Conservation (phyloP, 768 basidiomycete genomes). For the Suillus ampliporus region DNA sequence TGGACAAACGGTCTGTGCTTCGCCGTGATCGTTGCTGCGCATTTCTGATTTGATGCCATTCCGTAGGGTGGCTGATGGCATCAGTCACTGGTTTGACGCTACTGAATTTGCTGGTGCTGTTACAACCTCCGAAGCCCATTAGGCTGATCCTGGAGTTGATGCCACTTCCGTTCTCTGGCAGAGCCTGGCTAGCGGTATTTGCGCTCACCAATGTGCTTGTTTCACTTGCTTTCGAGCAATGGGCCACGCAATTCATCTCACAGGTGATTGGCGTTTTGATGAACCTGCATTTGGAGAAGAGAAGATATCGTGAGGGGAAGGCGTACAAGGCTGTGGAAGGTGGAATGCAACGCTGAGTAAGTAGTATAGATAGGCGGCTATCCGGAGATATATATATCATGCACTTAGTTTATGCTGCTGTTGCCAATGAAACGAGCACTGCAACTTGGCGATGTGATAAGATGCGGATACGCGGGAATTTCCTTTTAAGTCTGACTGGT, state of each 20-base stretch:
- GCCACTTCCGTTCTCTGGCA: slow-evolving; percentile 69
- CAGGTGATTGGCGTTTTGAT: slow-evolving; percentile 54
- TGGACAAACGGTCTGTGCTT: slow-evolving; percentile 84
- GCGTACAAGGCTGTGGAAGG: slow-evolving; percentile 87
- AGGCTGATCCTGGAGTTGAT: slow-evolving; percentile 76
- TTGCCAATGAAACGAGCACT: slow-evolving; percentile 6
- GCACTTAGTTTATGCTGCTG: background rate
- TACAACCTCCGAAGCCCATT: slow-evolving; percentile 68
- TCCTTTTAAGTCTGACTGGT: slow-evolving; percentile 1
- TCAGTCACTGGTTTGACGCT: slow-evolving; percentile 69
- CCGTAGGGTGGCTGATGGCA: slow-evolving; percentile 78
- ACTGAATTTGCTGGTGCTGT: slow-evolving; percentile 79
- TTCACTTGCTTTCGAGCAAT: slow-evolving; percentile 80
- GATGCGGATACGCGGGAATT: background rate
- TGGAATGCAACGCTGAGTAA: slow-evolving; percentile 51
- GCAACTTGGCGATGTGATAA: background rate
- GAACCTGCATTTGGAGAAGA: slow-evolving; percentile 46
- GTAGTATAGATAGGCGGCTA: slow-evolving; percentile 5
- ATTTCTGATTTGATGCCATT: background rate
- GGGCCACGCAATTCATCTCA: slow-evolving; percentile 66
- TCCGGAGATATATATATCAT: slow-evolving; percentile 8
- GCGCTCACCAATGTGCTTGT: slow-evolving; percentile 72
- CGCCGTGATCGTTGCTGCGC: slow-evolving; percentile 2
- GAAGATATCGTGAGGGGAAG: slow-evolving; percentile 67
- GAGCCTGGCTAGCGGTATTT: slow-evolving; percentile 68